A percentile compares a stretch with the other conserved stretches of the same genome.
These are phyloP conservation scores for Talaromyces sp. DNA, from an alignment of 2,329 filamentous ascomycete genomes.

Conservation along the genomic window DNA sequence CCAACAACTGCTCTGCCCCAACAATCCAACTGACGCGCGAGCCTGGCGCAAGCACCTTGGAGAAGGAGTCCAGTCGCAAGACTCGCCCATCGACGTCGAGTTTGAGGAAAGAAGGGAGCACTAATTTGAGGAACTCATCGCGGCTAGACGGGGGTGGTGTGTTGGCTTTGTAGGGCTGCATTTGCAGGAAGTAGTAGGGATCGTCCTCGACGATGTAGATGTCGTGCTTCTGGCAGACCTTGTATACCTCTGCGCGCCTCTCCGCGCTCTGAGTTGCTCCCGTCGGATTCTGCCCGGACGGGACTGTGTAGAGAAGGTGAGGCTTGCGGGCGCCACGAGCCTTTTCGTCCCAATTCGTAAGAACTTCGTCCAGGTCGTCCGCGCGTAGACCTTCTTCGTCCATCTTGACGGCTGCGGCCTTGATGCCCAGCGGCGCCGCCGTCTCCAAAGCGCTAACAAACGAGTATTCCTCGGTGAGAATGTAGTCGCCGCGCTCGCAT, in stretches of 20 bases:
- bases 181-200: slow-evolving; percentile 89
- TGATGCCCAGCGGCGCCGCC: slow-evolving; percentile 58
- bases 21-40: slow-evolving; percentile 85
- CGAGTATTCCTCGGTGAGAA: slow-evolving; percentile 86
- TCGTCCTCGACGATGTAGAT: slow-evolving; percentile 87
- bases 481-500: slow-evolving; percentile 65
- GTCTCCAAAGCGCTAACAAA: slow-evolving; percentile 74
- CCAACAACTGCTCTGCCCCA: slow-evolving; percentile 75
- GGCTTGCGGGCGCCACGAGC: slow-evolving; percentile 58
- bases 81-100: slow-evolving; percentile 85
- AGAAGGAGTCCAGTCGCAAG: slow-evolving; percentile 86
- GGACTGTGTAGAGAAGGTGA: slow-evolving; percentile 64
- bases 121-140: slow-evolving; percentile 66
- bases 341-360: slow-evolving; percentile 60
- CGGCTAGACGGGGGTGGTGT: slow-evolving; percentile 56
- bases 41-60: slow-evolving; percentile 82
- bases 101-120: slow-evolving; percentile 71
- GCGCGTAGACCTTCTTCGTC: slow-evolving; percentile 63
- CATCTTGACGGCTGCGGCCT: slow-evolving; percentile 57
- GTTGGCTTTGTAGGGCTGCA: slow-evolving; percentile 64
- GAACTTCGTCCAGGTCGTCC: slow-evolving; percentile 55
- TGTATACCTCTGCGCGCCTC: slow-evolving; percentile 68
- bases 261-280: slow-evolving; percentile 70
- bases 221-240: slow-evolving; percentile 76
- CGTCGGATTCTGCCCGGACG: slow-evolving; percentile 85